phyloP scores from a whole-genome alignment of 257 asterid species.

The Nicotiana knightiana region DNA sequence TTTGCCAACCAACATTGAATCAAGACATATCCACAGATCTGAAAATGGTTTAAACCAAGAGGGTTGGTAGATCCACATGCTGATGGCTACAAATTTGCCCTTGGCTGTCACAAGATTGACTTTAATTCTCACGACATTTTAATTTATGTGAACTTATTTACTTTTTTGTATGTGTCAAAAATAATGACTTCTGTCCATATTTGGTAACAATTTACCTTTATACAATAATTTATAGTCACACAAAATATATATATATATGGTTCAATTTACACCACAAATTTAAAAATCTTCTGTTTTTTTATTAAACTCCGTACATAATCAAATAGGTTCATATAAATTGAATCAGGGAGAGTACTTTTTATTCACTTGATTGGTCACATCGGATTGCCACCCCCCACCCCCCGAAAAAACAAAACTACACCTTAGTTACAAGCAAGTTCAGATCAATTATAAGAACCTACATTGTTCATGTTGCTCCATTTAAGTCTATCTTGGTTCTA shows the following conservation, averaged over 20 bases:
- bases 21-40: background rate
- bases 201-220: too few relatives aligned
- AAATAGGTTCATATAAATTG: too few relatives aligned
- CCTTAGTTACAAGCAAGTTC: background rate
- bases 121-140: background rate
- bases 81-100: background rate
- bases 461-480: background rate
- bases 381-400: too few relatives aligned
- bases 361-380: background rate
- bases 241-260: too few relatives aligned
- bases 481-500: background rate
- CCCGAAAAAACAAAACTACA: background rate
- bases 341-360: background rate
- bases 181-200: too few relatives aligned
- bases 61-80: background rate
- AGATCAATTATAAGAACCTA: background rate
- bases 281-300: too few relatives aligned
- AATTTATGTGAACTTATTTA: too few relatives aligned
- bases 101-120: background rate
- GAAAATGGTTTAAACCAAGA: background rate
- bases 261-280: too few relatives aligned
- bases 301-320: too few relatives aligned
- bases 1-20: background rate
- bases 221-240: too few relatives aligned
- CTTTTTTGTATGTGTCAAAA: too few relatives aligned